phyloP scores from a whole-genome alignment of 2,329 filamentous ascomycete species.

The Mycosphaerella sp. region DNA sequence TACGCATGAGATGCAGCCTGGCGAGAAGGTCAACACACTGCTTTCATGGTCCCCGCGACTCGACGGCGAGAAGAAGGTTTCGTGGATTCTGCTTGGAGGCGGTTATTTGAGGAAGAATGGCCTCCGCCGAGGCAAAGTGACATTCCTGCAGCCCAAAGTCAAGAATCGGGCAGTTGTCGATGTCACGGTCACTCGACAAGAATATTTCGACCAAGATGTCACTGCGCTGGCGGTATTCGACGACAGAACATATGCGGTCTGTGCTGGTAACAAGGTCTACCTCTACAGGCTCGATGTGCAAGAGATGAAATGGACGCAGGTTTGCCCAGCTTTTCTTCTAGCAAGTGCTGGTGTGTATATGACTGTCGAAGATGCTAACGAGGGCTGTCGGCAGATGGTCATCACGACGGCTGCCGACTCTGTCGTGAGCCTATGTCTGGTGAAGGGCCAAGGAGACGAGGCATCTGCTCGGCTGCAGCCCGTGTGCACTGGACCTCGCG shows the following conservation, averaged over 20 bases:
- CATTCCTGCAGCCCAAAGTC: slow-evolving; percentile 29
- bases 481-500: slow-evolving; percentile 23
- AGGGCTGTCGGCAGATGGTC: slow-evolving; percentile 42
- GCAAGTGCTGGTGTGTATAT: slow-evolving; percentile 44
- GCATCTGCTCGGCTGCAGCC: slow-evolving; percentile 23
- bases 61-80: slow-evolving; percentile 52
- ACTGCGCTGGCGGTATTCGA: slow-evolving; percentile 52
- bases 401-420: slow-evolving; percentile 52
- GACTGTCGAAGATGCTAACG: slow-evolving; percentile 34
- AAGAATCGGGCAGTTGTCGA: slow-evolving; percentile 48
- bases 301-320: slow-evolving; percentile 26
- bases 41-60: slow-evolving; percentile 51
- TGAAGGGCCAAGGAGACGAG: slow-evolving; percentile 28
- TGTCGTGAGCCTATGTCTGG: slow-evolving; percentile 43
- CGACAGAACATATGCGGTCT: slow-evolving; percentile 51
- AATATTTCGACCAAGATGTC: slow-evolving; percentile 47
- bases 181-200: slow-evolving; percentile 39
- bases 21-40: slow-evolving; percentile 56
- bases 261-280: slow-evolving; percentile 39
- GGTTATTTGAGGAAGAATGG: slow-evolving; percentile 41
- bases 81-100: slow-evolving; percentile 54
- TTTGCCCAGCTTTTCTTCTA: slow-evolving; percentile 31
- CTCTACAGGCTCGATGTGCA: slow-evolving; percentile 36
- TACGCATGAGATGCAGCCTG: slow-evolving; percentile 43
- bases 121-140: slow-evolving; percentile 43